phyloP scores from a whole-genome alignment of 2,329 filamentous ascomycete genomes.

The Colletotrichum camelliae region DNA sequence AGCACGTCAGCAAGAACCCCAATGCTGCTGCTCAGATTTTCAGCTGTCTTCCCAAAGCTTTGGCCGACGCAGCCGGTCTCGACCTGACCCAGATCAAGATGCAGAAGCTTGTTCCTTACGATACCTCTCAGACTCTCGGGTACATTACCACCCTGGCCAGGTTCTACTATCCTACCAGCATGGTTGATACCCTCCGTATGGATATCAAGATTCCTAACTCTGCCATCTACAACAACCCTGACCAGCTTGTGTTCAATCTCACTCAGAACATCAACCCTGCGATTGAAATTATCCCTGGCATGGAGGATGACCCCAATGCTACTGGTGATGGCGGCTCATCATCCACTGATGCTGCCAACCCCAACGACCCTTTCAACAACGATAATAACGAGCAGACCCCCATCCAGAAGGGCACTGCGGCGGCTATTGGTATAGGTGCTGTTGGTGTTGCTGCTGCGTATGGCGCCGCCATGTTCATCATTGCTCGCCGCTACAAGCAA shows the following conservation, averaged over 20 bases:
- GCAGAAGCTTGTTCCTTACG: constrained; percentile 75
- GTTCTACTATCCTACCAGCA: constrained; percentile 73
- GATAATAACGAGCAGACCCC: constrained; percentile 57
- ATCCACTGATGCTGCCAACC: constrained; percentile 37
- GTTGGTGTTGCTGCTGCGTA: constrained; percentile 84
- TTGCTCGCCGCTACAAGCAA: constrained; percentile 89
- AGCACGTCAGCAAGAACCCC: constrained; percentile 75
- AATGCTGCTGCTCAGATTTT: constrained; percentile 87
- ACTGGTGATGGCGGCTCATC: constrained; percentile 43
- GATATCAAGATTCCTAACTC: constrained; percentile 76
- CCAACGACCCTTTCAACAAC: constrained; percentile 48
- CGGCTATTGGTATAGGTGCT: constrained; percentile 77
- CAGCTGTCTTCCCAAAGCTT: constrained; percentile 73
- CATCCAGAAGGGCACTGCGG: constrained; percentile 66
- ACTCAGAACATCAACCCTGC: constrained; percentile 84
- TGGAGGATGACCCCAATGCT: constrained; percentile 44
- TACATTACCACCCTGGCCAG: constrained; percentile 80
- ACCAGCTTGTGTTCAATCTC: constrained; percentile 71
- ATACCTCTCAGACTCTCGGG: constrained; percentile 70
- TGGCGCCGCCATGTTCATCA: constrained; percentile 91
- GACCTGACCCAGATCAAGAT: constrained; percentile 63
- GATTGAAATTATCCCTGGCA: constrained; percentile 68
- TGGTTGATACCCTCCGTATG: constrained; percentile 70
- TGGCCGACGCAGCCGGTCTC: constrained; percentile 69
- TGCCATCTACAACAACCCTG: constrained; percentile 74